Evolutionary conservation across 495 filamentous ascomycete species (phyloP), one percentile per base, ranked within the genome.

Genomic region (Zalerion maritima): DNA sequence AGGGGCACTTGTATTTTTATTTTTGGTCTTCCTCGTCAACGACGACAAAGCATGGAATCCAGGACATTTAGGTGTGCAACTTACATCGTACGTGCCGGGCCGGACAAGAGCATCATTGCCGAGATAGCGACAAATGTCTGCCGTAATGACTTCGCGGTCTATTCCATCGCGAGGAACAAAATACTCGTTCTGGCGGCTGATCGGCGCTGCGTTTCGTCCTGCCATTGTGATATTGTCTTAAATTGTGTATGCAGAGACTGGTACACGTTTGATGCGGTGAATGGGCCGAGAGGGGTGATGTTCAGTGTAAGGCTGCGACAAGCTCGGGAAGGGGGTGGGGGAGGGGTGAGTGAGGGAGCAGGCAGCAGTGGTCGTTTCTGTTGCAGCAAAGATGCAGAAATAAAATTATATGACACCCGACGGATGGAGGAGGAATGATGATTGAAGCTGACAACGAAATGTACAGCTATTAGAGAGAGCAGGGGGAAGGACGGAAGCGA

Each of bases 61-160:
- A 21, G 12, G 37, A 37, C 18, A 34, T 18, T 8, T 21, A 40
- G 15, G 42, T 32, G 38, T 42, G 18, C 31, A 10, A 55, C 71
- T 47, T 60, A 85, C 82, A 71, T 81, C 69, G 56, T 85, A 81
- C 37, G 60, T 70, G 51, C 81, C 82, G 35, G 84, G 85, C 51
- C 79, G 74, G 42, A 89, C 83, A 41, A 85, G 69, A 18, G 85
- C 85, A 67, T 94, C 85, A 46, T 81, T 81, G 41, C 84, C 85
- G 35, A 94, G 72, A 49, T 89, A 93, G 51, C 83, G 78, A 63
- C 84, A 91, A 36, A 94, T 87, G 58, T 94, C 84, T 49, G 84
- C 79, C 47, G 83, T 81, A 56, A 94, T 89, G 46, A 94, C 85
- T 54, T 94, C 81, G 37, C 85, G 72, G 54, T 81, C 78, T 53